A percentile compares a stretch with the other conserved stretches of the same genome.
Conservation (phyloP, 495 filamentous ascomycete genomes). For the Hypoxylon rickii region DNA sequence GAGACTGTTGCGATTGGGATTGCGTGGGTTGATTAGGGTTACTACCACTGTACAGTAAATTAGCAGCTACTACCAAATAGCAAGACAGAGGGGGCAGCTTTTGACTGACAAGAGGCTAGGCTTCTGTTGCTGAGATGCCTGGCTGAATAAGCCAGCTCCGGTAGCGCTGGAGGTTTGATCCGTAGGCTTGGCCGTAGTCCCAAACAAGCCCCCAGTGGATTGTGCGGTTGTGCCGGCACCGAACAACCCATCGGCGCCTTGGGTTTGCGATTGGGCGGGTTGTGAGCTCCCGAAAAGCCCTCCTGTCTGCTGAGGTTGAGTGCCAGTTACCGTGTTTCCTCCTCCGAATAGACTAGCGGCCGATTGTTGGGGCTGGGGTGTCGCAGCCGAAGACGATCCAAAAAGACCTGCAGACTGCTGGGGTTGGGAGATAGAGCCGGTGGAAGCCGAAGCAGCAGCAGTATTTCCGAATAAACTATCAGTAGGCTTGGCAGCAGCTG, state of each 20-base stretch:
- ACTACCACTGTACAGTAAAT: conserved; percentile 23
- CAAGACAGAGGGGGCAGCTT: not conserved
- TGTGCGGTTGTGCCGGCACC: conserved; percentile 44
- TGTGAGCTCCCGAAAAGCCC: conserved; percentile 44
- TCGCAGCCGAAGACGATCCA: conserved; percentile 22
- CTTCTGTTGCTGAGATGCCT: conserved; percentile 36
- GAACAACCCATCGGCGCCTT: conserved; percentile 53
- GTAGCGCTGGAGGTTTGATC: conserved; percentile 23
- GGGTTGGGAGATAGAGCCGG: conserved; percentile 49
- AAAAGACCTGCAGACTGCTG: conserved; percentile 44
- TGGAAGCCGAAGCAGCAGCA: conserved; percentile 19
- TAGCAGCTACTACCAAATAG: conserved; percentile 12
- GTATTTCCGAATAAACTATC: conserved; percentile 57
- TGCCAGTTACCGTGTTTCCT: conserved; percentile 24
- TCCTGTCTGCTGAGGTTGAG: conserved; percentile 37
- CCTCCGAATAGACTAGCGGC: conserved; percentile 27
- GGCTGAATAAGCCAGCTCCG: conserved; percentile 35
- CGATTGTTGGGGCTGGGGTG: conserved; percentile 33
- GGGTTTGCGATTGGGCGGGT: conserved; percentile 30
- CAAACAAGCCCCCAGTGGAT: conserved; percentile 39
- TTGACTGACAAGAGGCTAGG: conserved; percentile 60
- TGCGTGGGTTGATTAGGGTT: conserved; percentile 43
- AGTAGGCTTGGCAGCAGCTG: conserved; percentile 48
- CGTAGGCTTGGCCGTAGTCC: conserved; percentile 22
- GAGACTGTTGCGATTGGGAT: conserved; percentile 47